A percentile compares a stretch with the other conserved stretches of the same genome.
phyloP scores from a whole-genome alignment of 306 rosid species.

The Malus orientalis region DNA sequence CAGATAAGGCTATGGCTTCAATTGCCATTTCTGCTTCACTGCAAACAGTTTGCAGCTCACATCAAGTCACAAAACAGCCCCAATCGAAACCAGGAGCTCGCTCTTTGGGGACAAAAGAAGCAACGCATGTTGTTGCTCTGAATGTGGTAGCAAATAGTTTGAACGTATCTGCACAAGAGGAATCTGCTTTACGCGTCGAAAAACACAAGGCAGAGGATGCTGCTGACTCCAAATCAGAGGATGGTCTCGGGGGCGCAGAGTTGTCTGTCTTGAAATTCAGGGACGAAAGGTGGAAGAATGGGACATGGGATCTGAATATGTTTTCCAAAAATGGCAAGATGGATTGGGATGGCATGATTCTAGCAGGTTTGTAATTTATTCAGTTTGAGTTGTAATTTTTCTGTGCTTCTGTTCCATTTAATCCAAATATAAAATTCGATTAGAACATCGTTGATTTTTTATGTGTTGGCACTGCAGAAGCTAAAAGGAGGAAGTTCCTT shows the following conservation, averaged over 20 bases:
- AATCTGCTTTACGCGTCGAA: not conserved
- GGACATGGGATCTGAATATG: slow-evolving; percentile 44
- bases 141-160: slow-evolving; percentile 3
- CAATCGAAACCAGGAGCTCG: not conserved
- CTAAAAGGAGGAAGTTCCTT: slow-evolving; percentile 41
- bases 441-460: not conserved
- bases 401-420: not conserved
- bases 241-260: not conserved
- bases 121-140: not conserved
- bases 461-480: slow-evolving; percentile 17
- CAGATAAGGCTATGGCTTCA: slow-evolving; percentile 27
- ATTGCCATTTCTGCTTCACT: slow-evolving; percentile 30
- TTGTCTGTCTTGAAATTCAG: not conserved
- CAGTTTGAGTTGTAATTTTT: not conserved
- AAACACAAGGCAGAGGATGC: not conserved
- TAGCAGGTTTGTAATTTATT: slow-evolving; percentile 12
- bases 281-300: slow-evolving; percentile 41
- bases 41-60: slow-evolving; percentile 19
- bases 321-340: slow-evolving; percentile 31
- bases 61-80: slow-evolving; percentile 16
- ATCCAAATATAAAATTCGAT: no score
- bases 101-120: slow-evolving; percentile 16
- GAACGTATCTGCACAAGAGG: not conserved
- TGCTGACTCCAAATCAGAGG: not conserved
- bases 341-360: slow-evolving; percentile 37